These are phyloP conservation scores for Tetrapyrgos nigripes DNA, from an alignment of 1,284 basidiomycete genomes.

Conservation along the genomic window DNA sequence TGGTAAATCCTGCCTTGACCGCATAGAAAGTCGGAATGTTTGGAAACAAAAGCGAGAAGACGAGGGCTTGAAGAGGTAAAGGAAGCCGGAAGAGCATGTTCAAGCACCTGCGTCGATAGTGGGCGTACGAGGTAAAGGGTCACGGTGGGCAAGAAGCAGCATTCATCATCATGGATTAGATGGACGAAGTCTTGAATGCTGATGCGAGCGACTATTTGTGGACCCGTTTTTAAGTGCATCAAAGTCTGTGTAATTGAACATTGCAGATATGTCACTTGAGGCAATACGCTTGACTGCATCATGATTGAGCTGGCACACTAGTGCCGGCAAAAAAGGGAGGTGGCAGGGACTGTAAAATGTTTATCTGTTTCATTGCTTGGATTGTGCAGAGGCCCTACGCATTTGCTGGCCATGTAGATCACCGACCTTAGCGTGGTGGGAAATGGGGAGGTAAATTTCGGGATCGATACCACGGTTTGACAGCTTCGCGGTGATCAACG, in stretches of 20 bases:
- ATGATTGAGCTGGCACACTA: too few species aligned
- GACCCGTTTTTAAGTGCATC: background rate
- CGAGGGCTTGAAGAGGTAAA: slow-evolving; percentile 1
- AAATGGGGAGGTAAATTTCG: too few species aligned
- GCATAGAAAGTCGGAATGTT: background rate
- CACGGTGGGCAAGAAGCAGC: background rate
- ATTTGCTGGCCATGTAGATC: too few species aligned
- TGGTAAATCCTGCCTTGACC: slow-evolving; percentile 16
- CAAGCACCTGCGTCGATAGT: background rate
- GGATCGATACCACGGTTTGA: background rate
- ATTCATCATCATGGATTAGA: background rate
- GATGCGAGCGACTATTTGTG: background rate
- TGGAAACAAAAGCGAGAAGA: slow-evolving; percentile 2
- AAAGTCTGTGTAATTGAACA: background rate
- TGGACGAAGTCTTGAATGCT: background rate
- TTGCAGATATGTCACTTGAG: background rate
- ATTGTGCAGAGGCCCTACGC: too few species aligned
- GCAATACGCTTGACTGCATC: too few species aligned
- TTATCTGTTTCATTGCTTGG: too few species aligned
- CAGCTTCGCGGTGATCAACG: background rate
- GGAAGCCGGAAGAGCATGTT: slow-evolving; percentile 1
- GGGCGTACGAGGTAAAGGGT: background rate
- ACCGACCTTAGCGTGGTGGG: too few species aligned
- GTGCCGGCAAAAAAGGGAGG: too few species aligned
- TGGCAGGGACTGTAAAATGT: too few species aligned